phyloP scores from a whole-genome alignment of 1,284 basidiomycete genomes.

The Coniferiporia sulphurascens region DNA sequence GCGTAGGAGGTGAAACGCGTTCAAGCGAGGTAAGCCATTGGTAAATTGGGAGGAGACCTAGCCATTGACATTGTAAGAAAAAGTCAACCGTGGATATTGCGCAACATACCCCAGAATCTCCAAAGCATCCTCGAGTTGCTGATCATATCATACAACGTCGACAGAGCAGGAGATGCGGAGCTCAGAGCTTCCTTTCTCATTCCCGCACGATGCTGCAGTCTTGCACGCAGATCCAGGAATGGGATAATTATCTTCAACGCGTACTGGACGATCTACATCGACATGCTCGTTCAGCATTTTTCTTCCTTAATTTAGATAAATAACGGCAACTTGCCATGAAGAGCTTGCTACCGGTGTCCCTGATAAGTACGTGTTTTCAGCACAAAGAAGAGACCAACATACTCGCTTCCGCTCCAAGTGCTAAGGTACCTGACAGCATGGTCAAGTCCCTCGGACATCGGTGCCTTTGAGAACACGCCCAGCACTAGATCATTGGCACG shows the following conservation, averaged over 20 bases:
- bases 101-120: constrained; percentile 66
- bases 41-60: constrained; percentile 70
- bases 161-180: constrained; percentile 43
- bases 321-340: constrained; percentile 52
- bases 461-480: constrained; percentile 54
- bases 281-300: neutral
- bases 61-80: neutral
- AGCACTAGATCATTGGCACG: constrained; percentile 56
- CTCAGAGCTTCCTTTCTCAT: constrained; percentile 48
- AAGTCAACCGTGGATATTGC: neutral
- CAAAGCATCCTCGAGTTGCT: constrained; percentile 67
- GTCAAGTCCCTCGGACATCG: constrained; percentile 57
- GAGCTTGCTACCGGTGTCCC: constrained; percentile 49
- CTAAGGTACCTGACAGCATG: constrained; percentile 69
- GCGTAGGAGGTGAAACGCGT: constrained; percentile 61
- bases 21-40: constrained; percentile 76
- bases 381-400: constrained; percentile 30
- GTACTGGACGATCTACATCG: constrained; percentile 61
- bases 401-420: constrained; percentile 83
- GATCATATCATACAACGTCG: constrained; percentile 51
- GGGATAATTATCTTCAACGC: constrained; percentile 63
- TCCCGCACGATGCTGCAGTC: constrained; percentile 59
- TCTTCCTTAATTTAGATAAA: neutral
- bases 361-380: constrained; percentile 1
- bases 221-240: constrained; percentile 58